Percentiles rank a stretch among this genome's conserved stretches.
These are phyloP conservation scores for Serendipita sp. DNA, from an alignment of 768 basidiomycete species.

Conservation along the genomic window DNA sequence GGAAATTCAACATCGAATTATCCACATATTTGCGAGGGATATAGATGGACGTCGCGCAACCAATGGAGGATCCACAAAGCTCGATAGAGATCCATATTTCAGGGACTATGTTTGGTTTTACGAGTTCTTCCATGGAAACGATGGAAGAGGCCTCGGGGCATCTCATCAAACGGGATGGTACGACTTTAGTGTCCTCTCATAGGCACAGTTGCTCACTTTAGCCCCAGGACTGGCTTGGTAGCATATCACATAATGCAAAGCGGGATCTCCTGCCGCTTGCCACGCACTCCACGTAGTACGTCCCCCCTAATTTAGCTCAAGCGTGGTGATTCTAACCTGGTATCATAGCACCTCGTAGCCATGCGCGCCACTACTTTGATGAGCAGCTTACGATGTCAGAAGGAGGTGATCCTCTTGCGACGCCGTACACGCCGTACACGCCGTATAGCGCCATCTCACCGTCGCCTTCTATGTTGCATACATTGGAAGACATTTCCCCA, in stretches of 20 bases:
- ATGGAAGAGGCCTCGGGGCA: constrained; percentile 83
- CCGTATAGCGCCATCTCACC: constrained; percentile 30
- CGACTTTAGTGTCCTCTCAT: constrained; percentile 14
- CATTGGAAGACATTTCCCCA: constrained; percentile 54
- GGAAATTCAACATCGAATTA: constrained; percentile 97
- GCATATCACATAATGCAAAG: constrained; percentile 86
- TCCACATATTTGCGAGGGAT: constrained; percentile 95
- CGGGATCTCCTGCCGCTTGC: constrained; percentile 74
- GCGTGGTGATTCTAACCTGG: neutral
- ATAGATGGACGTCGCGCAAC: constrained; percentile 71
- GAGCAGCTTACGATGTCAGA: constrained; percentile 60
- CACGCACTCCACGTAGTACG: constrained; percentile 87
- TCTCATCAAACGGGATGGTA: constrained; percentile 98
- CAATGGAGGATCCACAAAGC: constrained; percentile 75
- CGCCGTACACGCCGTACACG: constrained; percentile 31
- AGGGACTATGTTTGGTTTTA: constrained; percentile 94
- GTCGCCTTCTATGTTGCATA: constrained; percentile 31
- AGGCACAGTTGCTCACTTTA: neutral
- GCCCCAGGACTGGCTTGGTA: constrained; percentile 64
- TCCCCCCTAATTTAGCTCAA: constrained; percentile 11
- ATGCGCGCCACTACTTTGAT: constrained; percentile 89
- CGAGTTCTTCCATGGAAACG: constrained; percentile 96
- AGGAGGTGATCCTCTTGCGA: constrained; percentile 53
- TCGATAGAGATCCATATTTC: constrained; percentile 91
- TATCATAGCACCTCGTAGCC: constrained; percentile 59